These are phyloP conservation scores for Candida coleopterorum DNA, from an alignment of 805 yeast genomes.

Conservation along the genomic window DNA sequence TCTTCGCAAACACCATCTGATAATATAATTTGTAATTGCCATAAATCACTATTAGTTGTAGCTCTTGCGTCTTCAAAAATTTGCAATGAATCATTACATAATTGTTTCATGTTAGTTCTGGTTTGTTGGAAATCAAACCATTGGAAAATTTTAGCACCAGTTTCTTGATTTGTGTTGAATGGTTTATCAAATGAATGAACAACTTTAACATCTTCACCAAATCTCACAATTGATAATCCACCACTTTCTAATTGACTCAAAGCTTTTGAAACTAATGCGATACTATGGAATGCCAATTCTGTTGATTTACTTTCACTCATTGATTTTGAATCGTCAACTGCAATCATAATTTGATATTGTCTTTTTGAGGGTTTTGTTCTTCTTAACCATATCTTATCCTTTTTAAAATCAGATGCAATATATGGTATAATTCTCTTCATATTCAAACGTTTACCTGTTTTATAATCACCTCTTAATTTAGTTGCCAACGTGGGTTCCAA, in stretches of 20 bases:
- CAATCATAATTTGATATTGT: conserved; percentile 95
- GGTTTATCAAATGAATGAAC: conserved; percentile 89
- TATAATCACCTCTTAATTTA: conserved; percentile 89
- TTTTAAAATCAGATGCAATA: conserved; percentile 94
- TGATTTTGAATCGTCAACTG: conserved; percentile 95
- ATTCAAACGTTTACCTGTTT: conserved; percentile 93
- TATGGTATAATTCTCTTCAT: conserved; percentile 97
- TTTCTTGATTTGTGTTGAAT: conserved; percentile 58
- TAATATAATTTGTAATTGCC: conserved; percentile 90
- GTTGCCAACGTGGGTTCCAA: conserved; percentile 97
- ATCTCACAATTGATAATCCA: conserved; percentile 81
- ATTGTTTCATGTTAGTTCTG: conserved; percentile 73
- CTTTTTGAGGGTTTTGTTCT: conserved; percentile 97
- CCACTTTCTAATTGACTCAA: conserved; percentile 93
- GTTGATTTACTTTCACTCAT: conserved; percentile 93
- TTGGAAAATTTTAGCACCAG: conserved; percentile 80
- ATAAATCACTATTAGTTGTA: conserved; percentile 54
- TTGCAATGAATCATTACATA: conserved; percentile 66
- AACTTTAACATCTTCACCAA: conserved; percentile 78
- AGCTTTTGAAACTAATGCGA: conserved; percentile 90
- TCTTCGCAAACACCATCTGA: conserved; percentile 98
- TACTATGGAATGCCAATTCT: conserved; percentile 88
- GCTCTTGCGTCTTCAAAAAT: conserved; percentile 61
- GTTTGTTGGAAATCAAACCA: conserved; percentile 90
- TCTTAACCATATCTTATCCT: conserved; percentile 97